Conservation (phyloP, 2,329 filamentous ascomycete genomes). For the Apiospora hydei region DNA sequence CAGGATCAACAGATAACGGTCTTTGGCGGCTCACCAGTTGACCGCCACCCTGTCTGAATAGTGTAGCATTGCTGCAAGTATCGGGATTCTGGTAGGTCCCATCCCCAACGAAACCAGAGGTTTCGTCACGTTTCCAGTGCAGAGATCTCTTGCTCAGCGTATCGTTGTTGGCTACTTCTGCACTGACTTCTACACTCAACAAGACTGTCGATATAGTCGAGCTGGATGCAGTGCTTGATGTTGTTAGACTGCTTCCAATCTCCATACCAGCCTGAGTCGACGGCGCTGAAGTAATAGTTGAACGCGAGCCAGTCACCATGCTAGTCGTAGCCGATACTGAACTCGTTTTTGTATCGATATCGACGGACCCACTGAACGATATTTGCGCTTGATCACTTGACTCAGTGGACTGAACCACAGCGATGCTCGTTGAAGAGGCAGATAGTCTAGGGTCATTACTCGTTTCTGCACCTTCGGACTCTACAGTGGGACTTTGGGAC, state of each 20-base stretch:
- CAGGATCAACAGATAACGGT: conserved; percentile 26
- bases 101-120: conserved; percentile 25
- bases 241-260: neutral
- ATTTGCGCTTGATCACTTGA: neutral
- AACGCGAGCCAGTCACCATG: neutral
- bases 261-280: neutral
- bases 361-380: neutral
- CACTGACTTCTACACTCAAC: conserved; percentile 18
- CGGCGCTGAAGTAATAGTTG: neutral
- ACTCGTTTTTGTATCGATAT: neutral
- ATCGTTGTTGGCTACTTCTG: neutral
- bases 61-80: conserved; percentile 22
- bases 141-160: neutral
- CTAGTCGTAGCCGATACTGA: neutral
- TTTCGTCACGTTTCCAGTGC: conserved; percentile 14
- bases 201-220: conserved; percentile 23
- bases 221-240: neutral
- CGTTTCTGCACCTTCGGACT: neutral
- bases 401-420: neutral
- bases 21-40: neutral
- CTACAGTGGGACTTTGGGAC: neutral
- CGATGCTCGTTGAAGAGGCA: neutral
- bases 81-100: conserved; percentile 16
- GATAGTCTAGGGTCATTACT: neutral
- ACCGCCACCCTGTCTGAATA: conserved; percentile 10